Percentiles rank a stretch among this genome's conserved stretches.
Conservation (phyloP, 2,329 filamentous ascomycete genomes). For the Purpureocillium lavendulum region DNA sequence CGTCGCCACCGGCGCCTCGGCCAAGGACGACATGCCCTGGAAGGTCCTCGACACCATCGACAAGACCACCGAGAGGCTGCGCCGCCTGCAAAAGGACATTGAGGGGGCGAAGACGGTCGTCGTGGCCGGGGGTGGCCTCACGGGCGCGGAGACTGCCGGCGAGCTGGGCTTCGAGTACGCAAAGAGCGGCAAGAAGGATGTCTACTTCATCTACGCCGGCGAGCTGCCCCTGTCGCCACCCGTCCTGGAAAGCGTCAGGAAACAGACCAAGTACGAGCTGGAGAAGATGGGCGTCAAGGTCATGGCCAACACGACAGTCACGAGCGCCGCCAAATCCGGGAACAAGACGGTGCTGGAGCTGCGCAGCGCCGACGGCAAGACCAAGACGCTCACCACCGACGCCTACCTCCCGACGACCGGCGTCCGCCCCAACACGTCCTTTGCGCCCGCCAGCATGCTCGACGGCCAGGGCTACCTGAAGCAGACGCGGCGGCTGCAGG, state of each 20-base stretch:
- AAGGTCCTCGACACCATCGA: conserved; percentile 36
- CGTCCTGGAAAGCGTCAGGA: conserved; percentile 27
- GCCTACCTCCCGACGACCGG: conserved; percentile 41
- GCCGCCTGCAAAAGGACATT: conserved; percentile 27
- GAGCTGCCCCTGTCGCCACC: conserved; percentile 27
- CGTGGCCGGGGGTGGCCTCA: conserved; percentile 41
- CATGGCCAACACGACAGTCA: conserved; percentile 29
- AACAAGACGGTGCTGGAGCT: conserved; percentile 25
- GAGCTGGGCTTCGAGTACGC: conserved; percentile 42
- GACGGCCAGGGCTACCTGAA: conserved; percentile 24
- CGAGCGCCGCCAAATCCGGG: conserved; percentile 13
- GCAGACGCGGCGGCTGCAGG: conserved; percentile 28
- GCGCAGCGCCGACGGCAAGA: conserved; percentile 21
- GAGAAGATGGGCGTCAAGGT: conserved; percentile 34
- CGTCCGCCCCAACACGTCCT: conserved; percentile 33
- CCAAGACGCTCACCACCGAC: conserved; percentile 29
- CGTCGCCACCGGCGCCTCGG: conserved; percentile 44
- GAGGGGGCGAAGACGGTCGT: conserved; percentile 37
- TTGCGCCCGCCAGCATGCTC: conserved; percentile 28
- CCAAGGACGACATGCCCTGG: conserved; percentile 37
- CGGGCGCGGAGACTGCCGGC: conserved; percentile 41
- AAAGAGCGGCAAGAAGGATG: conserved; percentile 32
- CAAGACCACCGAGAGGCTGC: conserved; percentile 30
- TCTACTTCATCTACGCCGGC: conserved; percentile 32
- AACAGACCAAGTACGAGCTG: conserved; percentile 29